phyloP scores from a whole-genome alignment of 768 basidiomycete species.

The Cystobasidium tubakii region DNA sequence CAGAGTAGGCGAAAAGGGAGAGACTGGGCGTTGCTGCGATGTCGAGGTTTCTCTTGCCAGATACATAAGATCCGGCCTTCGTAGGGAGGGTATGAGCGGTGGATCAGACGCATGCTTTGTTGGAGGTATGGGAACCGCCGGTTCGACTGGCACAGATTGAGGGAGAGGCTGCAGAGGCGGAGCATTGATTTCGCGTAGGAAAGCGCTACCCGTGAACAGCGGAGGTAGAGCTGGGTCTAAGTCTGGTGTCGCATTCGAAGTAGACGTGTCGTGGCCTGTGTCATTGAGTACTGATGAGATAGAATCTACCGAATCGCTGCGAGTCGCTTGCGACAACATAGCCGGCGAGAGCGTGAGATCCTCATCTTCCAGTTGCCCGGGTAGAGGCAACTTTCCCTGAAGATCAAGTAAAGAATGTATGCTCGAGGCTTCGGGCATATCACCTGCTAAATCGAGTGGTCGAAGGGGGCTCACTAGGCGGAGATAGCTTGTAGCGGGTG shows the following conservation, averaged over 20 bases:
- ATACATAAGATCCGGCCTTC: background rate
- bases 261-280: background rate
- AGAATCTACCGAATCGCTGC: slow-evolving; percentile 23
- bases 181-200: background rate
- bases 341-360: background rate
- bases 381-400: slow-evolving; percentile 13
- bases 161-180: background rate
- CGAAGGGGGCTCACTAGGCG: background rate
- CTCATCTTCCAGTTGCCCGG: slow-evolving; percentile 10
- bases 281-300: slow-evolving; percentile 29
- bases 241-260: background rate
- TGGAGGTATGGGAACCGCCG: background rate
- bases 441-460: background rate
- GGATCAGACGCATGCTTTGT: slow-evolving; percentile 17
- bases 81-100: slow-evolving; percentile 21
- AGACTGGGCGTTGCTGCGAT: slow-evolving; percentile 8
- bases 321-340: background rate
- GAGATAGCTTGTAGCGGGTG: background rate
- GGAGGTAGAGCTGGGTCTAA: background rate
- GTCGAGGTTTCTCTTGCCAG: background rate
- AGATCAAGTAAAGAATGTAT: slow-evolving; percentile 1
- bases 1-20: slow-evolving; percentile 31
- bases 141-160: background rate
- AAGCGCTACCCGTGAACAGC: background rate
- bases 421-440: background rate